A percentile compares a stretch with the other conserved stretches of the same genome.
phyloP scores from a whole-genome alignment of 2,329 filamentous ascomycete species.

The Huntiella omanensis region DNA sequence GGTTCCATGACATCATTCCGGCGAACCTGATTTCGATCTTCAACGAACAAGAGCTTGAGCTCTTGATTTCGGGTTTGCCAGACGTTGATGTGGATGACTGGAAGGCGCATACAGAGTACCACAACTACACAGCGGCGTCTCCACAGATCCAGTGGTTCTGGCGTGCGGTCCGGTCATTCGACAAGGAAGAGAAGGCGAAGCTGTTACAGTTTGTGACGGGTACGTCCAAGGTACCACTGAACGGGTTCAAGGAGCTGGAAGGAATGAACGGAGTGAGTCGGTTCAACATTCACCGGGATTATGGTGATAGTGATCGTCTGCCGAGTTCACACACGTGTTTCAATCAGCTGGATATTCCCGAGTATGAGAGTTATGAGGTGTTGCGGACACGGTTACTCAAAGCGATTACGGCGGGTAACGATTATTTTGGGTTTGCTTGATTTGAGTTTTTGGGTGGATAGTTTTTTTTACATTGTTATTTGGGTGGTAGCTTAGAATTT shows the following conservation, averaged over 20 bases:
- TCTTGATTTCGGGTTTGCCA: constrained; percentile 88
- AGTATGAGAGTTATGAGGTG: constrained; percentile 91
- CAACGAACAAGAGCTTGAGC: constrained; percentile 92
- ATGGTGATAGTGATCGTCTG: constrained; percentile 85
- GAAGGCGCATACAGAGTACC: constrained; percentile 98
- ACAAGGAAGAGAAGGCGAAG: constrained; percentile 97
- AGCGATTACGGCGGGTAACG: constrained; percentile 92
- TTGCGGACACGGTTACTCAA: constrained; percentile 78
- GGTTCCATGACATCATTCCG: constrained; percentile 96
- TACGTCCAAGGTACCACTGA: constrained; percentile 93
- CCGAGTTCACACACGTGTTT: constrained; percentile 98
- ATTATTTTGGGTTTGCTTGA: constrained; percentile 95
- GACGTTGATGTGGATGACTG: constrained; percentile 98
- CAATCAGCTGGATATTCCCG: constrained; percentile 94
- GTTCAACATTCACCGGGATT: constrained; percentile 98
- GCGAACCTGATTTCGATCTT: constrained; percentile 90
- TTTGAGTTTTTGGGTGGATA: constrained; percentile 6
- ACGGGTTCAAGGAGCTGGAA: constrained; percentile 96
- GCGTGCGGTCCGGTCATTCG: constrained; percentile 89
- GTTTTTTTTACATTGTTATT: not conserved
- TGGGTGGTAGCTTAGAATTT: constrained; percentile 1
- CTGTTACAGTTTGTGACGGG: constrained; percentile 95
- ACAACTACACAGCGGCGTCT: constrained; percentile 88
- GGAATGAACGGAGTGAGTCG: constrained; percentile 97
- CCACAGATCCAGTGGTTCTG: constrained; percentile 99